Conservation (phyloP, 2,329 filamentous ascomycete species). For the Talaromyces sp. region DNA sequence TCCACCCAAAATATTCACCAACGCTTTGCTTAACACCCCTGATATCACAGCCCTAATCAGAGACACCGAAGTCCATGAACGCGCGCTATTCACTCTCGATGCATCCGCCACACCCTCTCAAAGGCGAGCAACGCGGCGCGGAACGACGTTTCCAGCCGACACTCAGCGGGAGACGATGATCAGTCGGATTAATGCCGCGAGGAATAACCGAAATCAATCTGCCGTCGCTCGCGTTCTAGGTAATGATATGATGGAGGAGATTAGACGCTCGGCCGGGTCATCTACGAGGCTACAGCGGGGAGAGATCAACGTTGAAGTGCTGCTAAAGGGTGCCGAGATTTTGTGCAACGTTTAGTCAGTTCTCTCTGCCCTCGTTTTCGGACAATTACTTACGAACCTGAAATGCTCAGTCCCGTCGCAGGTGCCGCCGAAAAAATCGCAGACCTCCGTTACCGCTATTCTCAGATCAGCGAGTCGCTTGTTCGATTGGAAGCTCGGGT, state of each 20-base stretch:
- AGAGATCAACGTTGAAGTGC: conserved; percentile 80
- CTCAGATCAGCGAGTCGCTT: conserved; percentile 68
- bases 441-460: conserved; percentile 66
- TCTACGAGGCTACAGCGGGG: conserved; percentile 54
- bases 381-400: not conserved
- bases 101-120: conserved; percentile 57
- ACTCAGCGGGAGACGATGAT: conserved; percentile 41
- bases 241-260: conserved; percentile 77
- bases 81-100: conserved; percentile 89
- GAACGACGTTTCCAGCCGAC: conserved; percentile 48
- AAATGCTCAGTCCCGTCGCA: conserved; percentile 59
- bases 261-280: conserved; percentile 59
- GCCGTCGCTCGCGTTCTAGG: conserved; percentile 88
- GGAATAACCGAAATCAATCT: conserved; percentile 65
- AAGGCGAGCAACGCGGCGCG: conserved; percentile 46
- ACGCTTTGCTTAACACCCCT: conserved; percentile 79
- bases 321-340: conserved; percentile 84
- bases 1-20: conserved; percentile 90
- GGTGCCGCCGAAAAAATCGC: conserved; percentile 76
- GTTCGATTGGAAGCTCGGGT: conserved; percentile 78
- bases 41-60: conserved; percentile 94
- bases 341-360: conserved; percentile 77
- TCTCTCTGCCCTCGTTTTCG: not conserved
- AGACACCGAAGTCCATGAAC: conserved; percentile 91
- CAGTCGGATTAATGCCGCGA: conserved; percentile 47